Base-by-base conservation (phyloP, 1,284 basidiomycete species). In the Cerrena zonata region DNA sequence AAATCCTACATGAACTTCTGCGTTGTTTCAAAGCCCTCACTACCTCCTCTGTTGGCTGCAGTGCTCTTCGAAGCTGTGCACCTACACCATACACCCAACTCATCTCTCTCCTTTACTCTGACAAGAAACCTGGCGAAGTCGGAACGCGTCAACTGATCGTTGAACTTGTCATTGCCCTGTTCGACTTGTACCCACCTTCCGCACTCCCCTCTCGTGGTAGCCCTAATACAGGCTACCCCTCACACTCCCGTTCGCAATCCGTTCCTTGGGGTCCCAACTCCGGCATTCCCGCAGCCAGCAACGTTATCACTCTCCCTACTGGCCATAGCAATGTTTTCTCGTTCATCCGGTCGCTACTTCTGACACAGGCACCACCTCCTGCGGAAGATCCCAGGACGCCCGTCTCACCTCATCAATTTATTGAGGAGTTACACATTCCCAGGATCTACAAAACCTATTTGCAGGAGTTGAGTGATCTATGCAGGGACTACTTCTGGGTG, bases 401-500 rank as follows among this genome's bases (percentile, higher is more conserved):
- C 1, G 64, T 89, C 24, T 82, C 84, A 2, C 88, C 88, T 0
- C 91, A 94, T 60, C 89, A 86, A 22, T 98, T 99, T 65, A 92
- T 98, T 50, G 87, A 89, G 57, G 80, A 80, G 1, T 72, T 94
- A 22, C 92, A 94, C 65, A 75, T 79, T 2, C 85, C 90, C 0
- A 75, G 94, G 41, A 84, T 94, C 44, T 96, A 92, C 75, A 96
- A 93, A 72, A 84, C 84, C 2, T 97, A 94, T 69, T 73, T 99
- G 12, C 82, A 86, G 59, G 94, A 98, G 65, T 73, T 98, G 34
- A 86, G 82, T 7, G 91, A 94, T 57, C 76, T 95, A 2, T 94
- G 94, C 63, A 73, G 93, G 18, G 95, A 99, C 66, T 98, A 96
- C 70, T 98, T 98, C 68, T 98, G 95, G 93, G 89, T 99, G 49